Conservation (phyloP, 2,329 filamentous ascomycete species). For the Fusarium napiforme region DNA sequence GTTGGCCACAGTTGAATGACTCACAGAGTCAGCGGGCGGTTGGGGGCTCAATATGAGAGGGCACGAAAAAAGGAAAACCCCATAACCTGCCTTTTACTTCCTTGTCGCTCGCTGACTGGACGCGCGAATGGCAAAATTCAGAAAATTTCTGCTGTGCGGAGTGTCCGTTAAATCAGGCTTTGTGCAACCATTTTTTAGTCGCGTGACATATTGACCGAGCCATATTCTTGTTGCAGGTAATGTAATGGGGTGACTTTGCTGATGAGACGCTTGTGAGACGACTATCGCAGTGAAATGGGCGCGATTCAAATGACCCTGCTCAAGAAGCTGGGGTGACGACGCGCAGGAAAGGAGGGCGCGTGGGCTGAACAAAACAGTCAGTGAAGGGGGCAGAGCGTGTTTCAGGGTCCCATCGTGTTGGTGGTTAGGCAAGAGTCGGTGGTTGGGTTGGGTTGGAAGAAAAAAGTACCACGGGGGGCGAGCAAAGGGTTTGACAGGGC, state of each 20-base stretch:
- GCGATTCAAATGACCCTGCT: constrained; percentile 3
- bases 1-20: constrained; percentile 44
- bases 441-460: constrained; percentile 31
- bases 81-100: constrained; percentile 24
- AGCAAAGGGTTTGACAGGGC: constrained; percentile 43
- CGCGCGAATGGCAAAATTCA: not conserved
- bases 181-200: not conserved
- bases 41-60: constrained; percentile 22
- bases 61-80: constrained; percentile 39
- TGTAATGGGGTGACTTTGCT: constrained; percentile 17
- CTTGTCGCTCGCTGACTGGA: constrained; percentile 17
- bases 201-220: constrained; percentile 1
- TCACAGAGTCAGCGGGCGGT: constrained; percentile 40
- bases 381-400: constrained; percentile 44
- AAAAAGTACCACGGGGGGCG: constrained; percentile 40
- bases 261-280: constrained; percentile 41
- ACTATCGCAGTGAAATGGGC: constrained; percentile 8
- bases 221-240: constrained; percentile 3
- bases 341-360: constrained; percentile 31
- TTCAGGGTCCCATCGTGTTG: constrained; percentile 42
- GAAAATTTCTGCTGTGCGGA: constrained; percentile 35
- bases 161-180: constrained; percentile 27
- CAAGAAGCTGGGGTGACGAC: constrained; percentile 22
- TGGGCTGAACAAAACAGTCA: constrained; percentile 28
- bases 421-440: constrained; percentile 38